Percentiles rank a stretch among this genome's conserved stretches.
Conservation (phyloP, 768 basidiomycete genomes). For the Lactarius vividus region DNA sequence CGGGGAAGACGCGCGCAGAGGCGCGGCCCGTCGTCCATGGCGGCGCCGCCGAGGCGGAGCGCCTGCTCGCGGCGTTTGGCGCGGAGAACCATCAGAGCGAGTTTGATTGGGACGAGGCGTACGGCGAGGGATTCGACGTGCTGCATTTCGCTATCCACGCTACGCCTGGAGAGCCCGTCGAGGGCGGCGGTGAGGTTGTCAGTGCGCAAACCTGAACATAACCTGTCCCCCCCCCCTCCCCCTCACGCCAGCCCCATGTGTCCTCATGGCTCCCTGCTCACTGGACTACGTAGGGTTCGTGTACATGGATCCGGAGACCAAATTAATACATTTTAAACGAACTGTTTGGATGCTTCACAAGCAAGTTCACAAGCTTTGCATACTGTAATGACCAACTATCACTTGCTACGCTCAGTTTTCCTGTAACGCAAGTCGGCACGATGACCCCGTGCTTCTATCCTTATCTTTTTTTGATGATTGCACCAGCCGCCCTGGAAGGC, state of each 20-base stretch:
- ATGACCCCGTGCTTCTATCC: neutral
- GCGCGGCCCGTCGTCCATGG: constrained; percentile 57
- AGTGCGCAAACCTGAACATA: neutral
- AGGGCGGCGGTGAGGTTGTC: neutral
- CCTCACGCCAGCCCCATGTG: too few relatives aligned
- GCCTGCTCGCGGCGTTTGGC: constrained; percentile 63
- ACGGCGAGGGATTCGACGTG: constrained; percentile 70
- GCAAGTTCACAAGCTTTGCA: too few relatives aligned
- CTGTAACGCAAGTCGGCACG: too few relatives aligned
- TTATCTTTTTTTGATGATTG: neutral
- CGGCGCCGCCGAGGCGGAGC: constrained; percentile 45
- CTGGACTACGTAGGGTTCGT: neutral
- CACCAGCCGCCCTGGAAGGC: neutral
- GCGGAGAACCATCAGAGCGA: constrained; percentile 66
- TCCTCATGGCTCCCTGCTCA: too few relatives aligned
- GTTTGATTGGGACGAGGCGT: constrained; percentile 67
- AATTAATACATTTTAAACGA: neutral
- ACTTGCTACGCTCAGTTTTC: neutral
- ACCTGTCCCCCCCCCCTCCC: neutral
- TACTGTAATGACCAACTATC: too few relatives aligned
- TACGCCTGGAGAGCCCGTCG: neutral
- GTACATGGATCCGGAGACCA: neutral
- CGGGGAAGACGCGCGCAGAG: constrained; percentile 53
- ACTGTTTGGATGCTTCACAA: neutral
- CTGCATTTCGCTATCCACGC: constrained; percentile 40